phyloP scores from a whole-genome alignment of 495 filamentous ascomycete species.

The Bacidia gigantensis region DNA sequence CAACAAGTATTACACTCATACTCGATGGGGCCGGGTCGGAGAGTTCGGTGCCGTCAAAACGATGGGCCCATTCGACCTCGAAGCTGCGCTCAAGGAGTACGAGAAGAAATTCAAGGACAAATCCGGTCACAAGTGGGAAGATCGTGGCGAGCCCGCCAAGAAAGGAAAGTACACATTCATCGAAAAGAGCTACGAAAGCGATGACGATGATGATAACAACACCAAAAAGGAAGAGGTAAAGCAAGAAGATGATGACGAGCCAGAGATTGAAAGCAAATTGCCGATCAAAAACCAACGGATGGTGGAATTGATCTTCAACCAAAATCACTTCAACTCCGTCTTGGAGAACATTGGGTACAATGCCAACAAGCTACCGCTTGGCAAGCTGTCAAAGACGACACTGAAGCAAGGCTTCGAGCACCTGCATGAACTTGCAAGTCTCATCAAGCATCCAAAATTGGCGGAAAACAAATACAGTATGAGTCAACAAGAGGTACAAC shows the following conservation, averaged over 20 bases:
- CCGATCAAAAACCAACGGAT: slow-evolving; percentile 45
- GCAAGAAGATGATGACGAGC: slow-evolving; percentile 5
- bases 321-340: slow-evolving; percentile 45
- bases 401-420: slow-evolving; percentile 55
- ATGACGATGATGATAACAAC: slow-evolving; percentile 42
- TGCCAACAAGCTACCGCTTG: slow-evolving; percentile 62
- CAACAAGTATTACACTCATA: slow-evolving; percentile 41
- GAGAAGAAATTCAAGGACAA: slow-evolving; percentile 70
- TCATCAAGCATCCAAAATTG: slow-evolving; percentile 38
- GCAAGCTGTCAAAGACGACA: slow-evolving; percentile 67
- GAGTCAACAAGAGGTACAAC: slow-evolving; percentile 14
- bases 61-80: slow-evolving; percentile 29
- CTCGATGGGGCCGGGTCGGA: slow-evolving; percentile 68
- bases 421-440: slow-evolving; percentile 56
- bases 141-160: slow-evolving; percentile 43
- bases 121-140: slow-evolving; percentile 51
- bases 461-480: slow-evolving; percentile 34
- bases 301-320: slow-evolving; percentile 74
- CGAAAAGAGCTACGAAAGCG: slow-evolving; percentile 52
- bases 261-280: slow-evolving; percentile 34
- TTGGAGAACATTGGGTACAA: slow-evolving; percentile 65
- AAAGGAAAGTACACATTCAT: slow-evolving; percentile 58
- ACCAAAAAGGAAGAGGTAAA: slow-evolving; percentile 5
- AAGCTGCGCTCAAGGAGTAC: slow-evolving; percentile 39
- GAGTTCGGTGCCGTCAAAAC: slow-evolving; percentile 47